Base-by-base conservation (phyloP, 768 basidiomycete genomes). In the Hypholoma sublateritium region DNA sequence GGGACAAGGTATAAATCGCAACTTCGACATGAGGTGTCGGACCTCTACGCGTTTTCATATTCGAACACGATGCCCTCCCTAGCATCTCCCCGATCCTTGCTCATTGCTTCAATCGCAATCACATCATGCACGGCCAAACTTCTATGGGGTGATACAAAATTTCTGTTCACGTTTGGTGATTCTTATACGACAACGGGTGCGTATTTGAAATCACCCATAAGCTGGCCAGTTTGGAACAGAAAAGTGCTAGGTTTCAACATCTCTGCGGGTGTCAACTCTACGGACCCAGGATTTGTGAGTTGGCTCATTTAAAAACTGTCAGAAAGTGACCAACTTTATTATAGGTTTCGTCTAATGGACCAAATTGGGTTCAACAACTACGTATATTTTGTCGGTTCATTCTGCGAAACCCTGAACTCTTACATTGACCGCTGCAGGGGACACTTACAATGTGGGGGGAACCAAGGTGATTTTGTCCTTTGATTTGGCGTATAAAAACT, bases 101-200 rank as follows among this genome's bases (percentile, higher is more conserved):
- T 58, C 44, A 22, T 58, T 22, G 46, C 37, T 22, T 61, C 50
- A 25, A 22, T 55, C 39, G 43, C 39, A 25, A 54, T 57, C 25
- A 60, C 45, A 44, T 55, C 60, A 19, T 51, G 61, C 17, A 58
- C 63, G 19, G 67, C 72, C 5, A 67, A 68, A 50, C 70, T 81
- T 2, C 75, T 79, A 6, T 86, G 84, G 85, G 74, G 72, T 12
- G 72, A 73, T 13, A 86, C 80, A 4, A 69, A 84, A 59, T 85
- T 77, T 63, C 61, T 86, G 50, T 82, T 87, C 59, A 74, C 79
- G 1, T 87, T 87, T 60, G 86, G 85, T 9, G 85, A 87, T 61
- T 86, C 83, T 0, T 87, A 87, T 66, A 83, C 82, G 1, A 71
- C 81, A 4, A 77, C 80, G 53, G 73, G 75, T 74, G 50, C 46